Base-by-base conservation (phyloP, 441 rosid genomes). In the Codiaeum variegatum region DNA sequence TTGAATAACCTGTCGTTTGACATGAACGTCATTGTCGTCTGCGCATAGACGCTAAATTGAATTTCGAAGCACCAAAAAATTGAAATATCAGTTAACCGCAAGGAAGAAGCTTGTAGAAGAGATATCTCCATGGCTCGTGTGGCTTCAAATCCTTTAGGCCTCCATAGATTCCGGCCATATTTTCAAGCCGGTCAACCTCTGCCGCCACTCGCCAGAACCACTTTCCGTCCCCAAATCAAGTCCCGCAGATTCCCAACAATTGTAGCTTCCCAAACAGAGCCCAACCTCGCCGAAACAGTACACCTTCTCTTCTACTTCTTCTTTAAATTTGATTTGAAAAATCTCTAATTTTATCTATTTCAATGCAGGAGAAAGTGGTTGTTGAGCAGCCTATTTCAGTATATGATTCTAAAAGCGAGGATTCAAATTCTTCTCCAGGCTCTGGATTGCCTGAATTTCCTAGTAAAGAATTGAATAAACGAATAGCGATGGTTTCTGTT, bases 371-470 rank as follows among this genome's bases (percentile, higher is more conserved):
- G 72, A 80, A 85, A 51, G 51, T 69, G 81, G 67, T 51, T 15
- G 76, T 56, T 29, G 90, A 84, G 71, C 56, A 75, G 62, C 72
- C 69, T 66, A 42, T 79, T 54, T 46, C 79, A 13, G 81, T 51
- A 59, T 40, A 62, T 56, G 84, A 73, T 44, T 42, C 31, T 52
- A 60, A 74, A 44, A 34, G 49, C 54, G 65, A 81, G 55, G 64
- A 55, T 63, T 49, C 83, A 61, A 73, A 74, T 36, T 61, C 85
- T 2, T 66, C 89, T 26, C 66, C 71, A 5, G 79, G 75, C 67
- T 69, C 76, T 60, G 85, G 80, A 42, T 78, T 85, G 62, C 88
- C 91, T 58, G 86, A 85, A 75, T 70, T 87, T 56, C 97, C 97
- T 1, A 88, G 79, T 75, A 88, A 80, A 44, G 80, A 75, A 80